Percentiles rank a stretch among this genome's conserved stretches.
These are phyloP conservation scores for Anthostomella pinea DNA, from an alignment of 2,329 filamentous ascomycete genomes.

Conservation along the genomic window DNA sequence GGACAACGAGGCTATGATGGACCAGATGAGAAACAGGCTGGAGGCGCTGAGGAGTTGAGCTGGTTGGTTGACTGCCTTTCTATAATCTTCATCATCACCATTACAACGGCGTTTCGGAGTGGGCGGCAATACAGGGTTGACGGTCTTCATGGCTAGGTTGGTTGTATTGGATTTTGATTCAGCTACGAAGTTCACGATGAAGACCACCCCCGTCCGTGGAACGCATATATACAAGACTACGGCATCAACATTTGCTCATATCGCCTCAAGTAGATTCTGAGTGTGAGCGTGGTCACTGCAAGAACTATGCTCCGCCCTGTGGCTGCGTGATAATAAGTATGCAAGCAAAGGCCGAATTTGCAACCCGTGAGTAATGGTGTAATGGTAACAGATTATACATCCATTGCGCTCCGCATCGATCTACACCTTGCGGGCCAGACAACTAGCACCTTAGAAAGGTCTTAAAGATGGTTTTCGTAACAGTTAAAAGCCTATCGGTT, in stretches of 20 bases:
- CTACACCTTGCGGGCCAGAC: too few species aligned
- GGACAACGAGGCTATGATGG: constrained; percentile 84
- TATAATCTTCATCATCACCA: constrained; percentile 4
- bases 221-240: constrained; percentile 11
- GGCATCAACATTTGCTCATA: constrained; percentile 1
- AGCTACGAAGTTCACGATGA: constrained; percentile 1
- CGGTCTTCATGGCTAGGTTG: constrained; percentile 6
- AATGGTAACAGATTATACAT: too few species aligned
- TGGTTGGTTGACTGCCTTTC: constrained; percentile 1
- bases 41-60: constrained; percentile 82
- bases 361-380: too few species aligned
- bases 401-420: too few species aligned
- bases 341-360: too few species aligned
- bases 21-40: constrained; percentile 88
- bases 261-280: constrained; percentile 1
- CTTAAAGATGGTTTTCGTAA: too few species aligned
- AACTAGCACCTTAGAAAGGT: too few species aligned
- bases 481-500: too few species aligned
- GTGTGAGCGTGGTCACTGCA: too few species aligned
- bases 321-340: too few species aligned
- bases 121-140: constrained; percentile 12
- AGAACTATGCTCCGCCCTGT: too few species aligned
- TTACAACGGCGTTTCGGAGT: constrained; percentile 20
- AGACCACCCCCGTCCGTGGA: constrained; percentile 3
- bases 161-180: constrained; percentile 3